These are phyloP conservation scores for Euphorbia peplus DNA, from an alignment of 345 rosid genomes.

Conservation along the genomic window DNA sequence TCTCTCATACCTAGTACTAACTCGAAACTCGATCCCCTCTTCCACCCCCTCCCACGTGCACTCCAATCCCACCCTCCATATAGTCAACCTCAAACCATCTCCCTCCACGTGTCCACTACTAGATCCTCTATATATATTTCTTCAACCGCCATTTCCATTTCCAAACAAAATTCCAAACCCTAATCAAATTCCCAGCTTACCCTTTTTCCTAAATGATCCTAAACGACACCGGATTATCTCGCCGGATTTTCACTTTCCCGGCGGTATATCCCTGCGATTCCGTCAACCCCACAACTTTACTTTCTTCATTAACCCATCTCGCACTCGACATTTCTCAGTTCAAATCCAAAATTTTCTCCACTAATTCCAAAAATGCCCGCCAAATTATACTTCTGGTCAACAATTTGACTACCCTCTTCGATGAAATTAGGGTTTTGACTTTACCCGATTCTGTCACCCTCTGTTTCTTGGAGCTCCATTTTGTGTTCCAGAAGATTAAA, in stretches of 20 bases:
- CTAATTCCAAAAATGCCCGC: constrained; percentile 46
- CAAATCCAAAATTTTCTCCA: constrained; percentile 38
- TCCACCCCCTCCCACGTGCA: background rate
- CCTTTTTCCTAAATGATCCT: constrained; percentile 33
- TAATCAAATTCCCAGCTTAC: constrained; percentile 10
- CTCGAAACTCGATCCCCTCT: constrained; percentile 7
- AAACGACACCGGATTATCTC: constrained; percentile 32
- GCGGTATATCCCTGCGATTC: constrained; percentile 56
- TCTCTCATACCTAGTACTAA: background rate
- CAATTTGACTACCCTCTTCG: constrained; percentile 42
- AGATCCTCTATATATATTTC: constrained; percentile 8
- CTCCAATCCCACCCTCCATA: background rate
- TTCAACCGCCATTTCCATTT: background rate
- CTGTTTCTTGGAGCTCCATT: constrained; percentile 67
- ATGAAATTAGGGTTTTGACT: constrained; percentile 38
- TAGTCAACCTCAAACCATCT: background rate
- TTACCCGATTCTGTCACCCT: constrained; percentile 33
- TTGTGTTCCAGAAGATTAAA: constrained; percentile 55
- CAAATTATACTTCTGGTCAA: constrained; percentile 48
- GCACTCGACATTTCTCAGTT: constrained; percentile 38
- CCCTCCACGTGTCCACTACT: constrained; percentile 17
- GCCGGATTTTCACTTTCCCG: constrained; percentile 66
- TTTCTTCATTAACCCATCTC: constrained; percentile 48
- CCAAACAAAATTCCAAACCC: constrained; percentile 13
- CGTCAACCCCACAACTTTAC: constrained; percentile 40